A percentile compares a stretch with the other conserved stretches of the same genome.
These are phyloP conservation scores for Articulospora tetracladia DNA, from an alignment of 495 filamentous ascomycete species.

Conservation along the genomic window DNA sequence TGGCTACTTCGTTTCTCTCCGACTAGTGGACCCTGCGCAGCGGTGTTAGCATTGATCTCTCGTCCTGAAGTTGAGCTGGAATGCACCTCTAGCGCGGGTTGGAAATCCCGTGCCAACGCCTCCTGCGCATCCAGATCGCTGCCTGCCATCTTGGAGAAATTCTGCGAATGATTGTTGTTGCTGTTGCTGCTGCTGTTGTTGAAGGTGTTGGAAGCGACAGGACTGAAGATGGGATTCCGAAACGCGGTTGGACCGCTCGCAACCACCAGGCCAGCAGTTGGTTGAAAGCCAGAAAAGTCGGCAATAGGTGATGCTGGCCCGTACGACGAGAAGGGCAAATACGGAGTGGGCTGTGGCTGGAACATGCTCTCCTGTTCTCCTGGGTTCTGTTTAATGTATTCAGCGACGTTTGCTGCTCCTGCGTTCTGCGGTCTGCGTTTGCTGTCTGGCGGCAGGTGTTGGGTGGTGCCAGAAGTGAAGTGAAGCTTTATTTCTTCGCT, in stretches of 20 bases:
- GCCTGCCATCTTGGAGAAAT: conserved; percentile 26
- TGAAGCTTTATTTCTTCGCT: not conserved
- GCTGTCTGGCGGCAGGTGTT: not conserved
- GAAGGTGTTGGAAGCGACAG: conserved; percentile 38
- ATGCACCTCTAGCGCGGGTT: conserved; percentile 62
- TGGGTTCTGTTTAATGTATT: not conserved
- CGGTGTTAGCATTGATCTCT: conserved; percentile 20
- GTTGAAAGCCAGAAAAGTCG: conserved; percentile 22
- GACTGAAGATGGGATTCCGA: conserved; percentile 38
- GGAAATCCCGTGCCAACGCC: conserved; percentile 56
- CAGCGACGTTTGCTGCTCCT: not conserved
- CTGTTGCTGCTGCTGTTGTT: conserved; percentile 22
- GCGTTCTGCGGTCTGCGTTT: not conserved
- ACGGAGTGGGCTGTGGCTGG: conserved; percentile 49
- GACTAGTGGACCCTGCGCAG: conserved; percentile 72
- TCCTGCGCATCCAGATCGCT: conserved; percentile 48
- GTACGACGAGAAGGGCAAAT: conserved; percentile 28
- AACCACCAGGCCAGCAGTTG: conserved; percentile 33
- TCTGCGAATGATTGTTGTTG: conserved; percentile 26
- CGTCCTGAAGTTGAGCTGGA: conserved; percentile 3
- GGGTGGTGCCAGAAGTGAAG: not conserved
- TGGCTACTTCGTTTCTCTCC: conserved; percentile 73
- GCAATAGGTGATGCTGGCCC: conserved; percentile 10
- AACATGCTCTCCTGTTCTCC: conserved; percentile 37
- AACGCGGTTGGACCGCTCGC: conserved; percentile 25